phyloP scores from a whole-genome alignment of 306 rosid species.

The Lagenaria siceraria region DNA sequence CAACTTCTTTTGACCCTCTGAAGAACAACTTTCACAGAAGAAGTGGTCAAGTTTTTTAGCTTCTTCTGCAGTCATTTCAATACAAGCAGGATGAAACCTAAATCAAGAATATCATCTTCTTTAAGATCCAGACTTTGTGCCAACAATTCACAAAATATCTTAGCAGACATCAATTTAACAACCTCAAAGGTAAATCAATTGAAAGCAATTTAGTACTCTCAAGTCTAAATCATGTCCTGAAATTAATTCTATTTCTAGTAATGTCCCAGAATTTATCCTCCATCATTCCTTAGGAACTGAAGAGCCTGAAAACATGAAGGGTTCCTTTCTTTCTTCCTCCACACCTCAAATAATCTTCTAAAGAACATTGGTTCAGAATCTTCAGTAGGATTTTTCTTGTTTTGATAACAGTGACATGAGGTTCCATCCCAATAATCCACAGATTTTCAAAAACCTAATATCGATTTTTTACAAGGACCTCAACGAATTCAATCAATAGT shows the following conservation, averaged over 20 bases:
- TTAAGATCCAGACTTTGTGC: neutral
- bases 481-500: neutral
- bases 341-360: neutral
- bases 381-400: neutral
- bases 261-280: neutral
- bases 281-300: neutral
- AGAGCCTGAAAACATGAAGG: neutral
- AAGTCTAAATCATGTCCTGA: neutral
- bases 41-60: constrained; percentile 85
- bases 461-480: neutral
- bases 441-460: neutral
- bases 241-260: neutral
- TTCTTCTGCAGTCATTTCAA: constrained; percentile 94
- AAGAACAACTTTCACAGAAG: constrained; percentile 82
- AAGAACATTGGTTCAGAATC: neutral
- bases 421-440: neutral
- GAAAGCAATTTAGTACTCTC: neutral
- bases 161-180: neutral
- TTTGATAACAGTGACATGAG: neutral
- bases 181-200: neutral
- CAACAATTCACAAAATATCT: neutral
- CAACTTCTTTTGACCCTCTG: constrained; percentile 83
- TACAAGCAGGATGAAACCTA: constrained; percentile 99
- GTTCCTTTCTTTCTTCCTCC: neutral
- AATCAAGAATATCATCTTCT: constrained; percentile 20